Evolutionary conservation across 2,329 filamentous ascomycete genomes (phyloP).

Genomic region (Pseudogymnoascus sp.): DNA sequence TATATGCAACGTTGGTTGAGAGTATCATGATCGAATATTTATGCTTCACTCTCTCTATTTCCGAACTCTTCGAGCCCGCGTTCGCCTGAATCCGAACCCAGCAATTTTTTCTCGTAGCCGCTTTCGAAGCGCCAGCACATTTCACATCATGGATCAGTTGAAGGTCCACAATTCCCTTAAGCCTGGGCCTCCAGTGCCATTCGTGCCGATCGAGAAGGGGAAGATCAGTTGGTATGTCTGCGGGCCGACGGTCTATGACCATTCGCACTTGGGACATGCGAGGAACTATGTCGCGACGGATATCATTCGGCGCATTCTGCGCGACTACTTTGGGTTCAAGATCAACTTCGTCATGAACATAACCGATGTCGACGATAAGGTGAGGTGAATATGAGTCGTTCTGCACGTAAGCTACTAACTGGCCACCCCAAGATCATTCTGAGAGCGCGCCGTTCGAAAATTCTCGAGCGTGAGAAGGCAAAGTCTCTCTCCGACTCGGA

Average conservation of each 20-base stretch:
- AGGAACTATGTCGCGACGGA: conserved; percentile 68
- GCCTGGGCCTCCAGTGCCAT: conserved; percentile 24
- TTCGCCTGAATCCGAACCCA: not conserved
- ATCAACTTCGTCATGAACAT: conserved; percentile 67
- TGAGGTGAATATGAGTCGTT: conserved; percentile 18
- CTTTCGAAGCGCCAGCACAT: not conserved
- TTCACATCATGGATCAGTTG: conserved; percentile 15
- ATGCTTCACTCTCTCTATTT: conserved; percentile 7
- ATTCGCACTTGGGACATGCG: conserved; percentile 62
- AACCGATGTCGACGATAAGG: conserved; percentile 59
- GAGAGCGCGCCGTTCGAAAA: conserved; percentile 66
- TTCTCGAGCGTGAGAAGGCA: conserved; percentile 71
- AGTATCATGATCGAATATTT: conserved; percentile 1
- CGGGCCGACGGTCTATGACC: conserved; percentile 63
- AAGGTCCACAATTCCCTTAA: conserved; percentile 27
- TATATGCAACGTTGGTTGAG: not conserved
- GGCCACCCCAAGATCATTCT: conserved; percentile 49
- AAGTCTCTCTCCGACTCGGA: conserved; percentile 49
- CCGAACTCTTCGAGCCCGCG: not conserved
- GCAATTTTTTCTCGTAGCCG: not conserved
- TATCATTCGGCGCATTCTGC: conserved; percentile 59
- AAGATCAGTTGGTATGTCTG: conserved; percentile 58
- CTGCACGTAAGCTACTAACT: not conserved
- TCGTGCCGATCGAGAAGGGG: conserved; percentile 23
- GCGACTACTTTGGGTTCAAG: conserved; percentile 60